phyloP scores from a whole-genome alignment of 192 early-diverging fungal species.

The Dimargaris xerosporica region DNA sequence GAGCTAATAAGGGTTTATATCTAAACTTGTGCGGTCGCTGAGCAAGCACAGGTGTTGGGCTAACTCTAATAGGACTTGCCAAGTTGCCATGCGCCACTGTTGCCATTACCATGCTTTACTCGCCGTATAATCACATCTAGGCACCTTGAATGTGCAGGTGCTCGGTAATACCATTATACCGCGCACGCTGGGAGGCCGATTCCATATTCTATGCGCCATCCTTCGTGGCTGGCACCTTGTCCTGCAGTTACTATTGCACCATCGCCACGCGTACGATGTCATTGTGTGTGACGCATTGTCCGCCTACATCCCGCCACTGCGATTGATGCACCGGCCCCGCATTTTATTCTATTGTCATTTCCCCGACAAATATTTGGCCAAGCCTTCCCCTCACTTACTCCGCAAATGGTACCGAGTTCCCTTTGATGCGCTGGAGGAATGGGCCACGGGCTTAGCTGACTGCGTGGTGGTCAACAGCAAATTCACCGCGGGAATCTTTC shows the following conservation, averaged over 20 bases:
- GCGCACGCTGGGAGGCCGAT: constrained; percentile 44
- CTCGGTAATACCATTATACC: constrained; percentile 60
- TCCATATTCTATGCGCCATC: constrained; percentile 71
- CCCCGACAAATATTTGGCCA: constrained; percentile 67
- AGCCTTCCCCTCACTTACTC: constrained; percentile 38
- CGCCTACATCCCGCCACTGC: constrained; percentile 65
- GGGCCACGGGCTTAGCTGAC: constrained; percentile 76
- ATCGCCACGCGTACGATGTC: constrained; percentile 44
- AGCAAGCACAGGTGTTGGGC: not conserved
- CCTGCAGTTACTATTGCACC: constrained; percentile 26
- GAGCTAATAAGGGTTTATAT: not conserved
- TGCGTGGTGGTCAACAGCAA: constrained; percentile 82
- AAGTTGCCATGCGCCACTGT: not conserved
- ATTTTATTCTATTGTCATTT: constrained; percentile 96
- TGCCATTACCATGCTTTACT: not conserved
- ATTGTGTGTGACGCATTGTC: constrained; percentile 81
- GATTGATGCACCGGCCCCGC: constrained; percentile 39
- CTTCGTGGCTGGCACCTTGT: constrained; percentile 57
- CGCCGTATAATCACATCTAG: constrained; percentile 18
- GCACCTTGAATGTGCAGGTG: constrained; percentile 61
- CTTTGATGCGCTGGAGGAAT: constrained; percentile 72
- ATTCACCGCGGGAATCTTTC: constrained; percentile 66
- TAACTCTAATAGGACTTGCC: not conserved
- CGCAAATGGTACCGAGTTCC: constrained; percentile 63
- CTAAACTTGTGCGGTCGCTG: not conserved